A percentile compares a stretch with the other conserved stretches of the same genome.
Evolutionary conservation across 2,329 filamentous ascomycete species (phyloP).

Genomic region (Coniochaeta sp.): DNA sequence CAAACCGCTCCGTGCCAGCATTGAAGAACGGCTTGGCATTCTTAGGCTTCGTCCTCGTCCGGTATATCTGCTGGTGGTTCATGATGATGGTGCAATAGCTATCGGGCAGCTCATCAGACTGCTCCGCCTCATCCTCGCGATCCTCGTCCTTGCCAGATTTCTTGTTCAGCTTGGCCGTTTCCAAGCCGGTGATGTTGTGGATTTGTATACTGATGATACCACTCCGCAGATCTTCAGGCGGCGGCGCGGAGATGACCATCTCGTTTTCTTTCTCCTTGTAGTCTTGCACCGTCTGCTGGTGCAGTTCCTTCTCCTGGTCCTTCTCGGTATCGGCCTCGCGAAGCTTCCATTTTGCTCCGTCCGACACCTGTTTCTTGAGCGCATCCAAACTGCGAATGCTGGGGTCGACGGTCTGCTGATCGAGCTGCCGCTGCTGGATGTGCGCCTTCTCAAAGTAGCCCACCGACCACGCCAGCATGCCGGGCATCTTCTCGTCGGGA

Average conservation of each 20-base stretch:
- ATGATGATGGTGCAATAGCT: slow-evolving; percentile 67
- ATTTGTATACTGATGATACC: slow-evolving; percentile 65
- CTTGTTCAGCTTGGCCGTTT: slow-evolving; percentile 47
- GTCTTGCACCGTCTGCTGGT: slow-evolving; percentile 62
- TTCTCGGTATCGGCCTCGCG: slow-evolving; percentile 53
- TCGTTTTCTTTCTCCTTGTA: slow-evolving; percentile 52
- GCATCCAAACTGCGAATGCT: slow-evolving; percentile 50
- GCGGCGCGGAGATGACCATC: slow-evolving; percentile 61
- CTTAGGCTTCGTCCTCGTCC: slow-evolving; percentile 68
- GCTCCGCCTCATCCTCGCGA: slow-evolving; percentile 49
- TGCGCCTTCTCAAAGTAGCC: slow-evolving; percentile 63
- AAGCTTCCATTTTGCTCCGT: slow-evolving; percentile 51
- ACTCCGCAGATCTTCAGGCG: slow-evolving; percentile 51
- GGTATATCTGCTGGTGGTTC: slow-evolving; percentile 63
- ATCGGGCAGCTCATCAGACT: slow-evolving; percentile 57
- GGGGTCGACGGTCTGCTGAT: slow-evolving; percentile 51
- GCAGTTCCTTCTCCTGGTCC: slow-evolving; percentile 49
- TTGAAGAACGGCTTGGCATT: slow-evolving; percentile 75
- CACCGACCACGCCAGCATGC: slow-evolving; percentile 60
- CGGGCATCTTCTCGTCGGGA: slow-evolving; percentile 59
- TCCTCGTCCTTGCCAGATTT: slow-evolving; percentile 36
- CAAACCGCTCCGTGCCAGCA: slow-evolving; percentile 64
- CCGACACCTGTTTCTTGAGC: slow-evolving; percentile 48
- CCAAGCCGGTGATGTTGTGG: slow-evolving; percentile 64
- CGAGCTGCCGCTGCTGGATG: slow-evolving; percentile 54